Base-by-base conservation (phyloP, 345 rosid species). In the Lepidium didymum region DNA sequence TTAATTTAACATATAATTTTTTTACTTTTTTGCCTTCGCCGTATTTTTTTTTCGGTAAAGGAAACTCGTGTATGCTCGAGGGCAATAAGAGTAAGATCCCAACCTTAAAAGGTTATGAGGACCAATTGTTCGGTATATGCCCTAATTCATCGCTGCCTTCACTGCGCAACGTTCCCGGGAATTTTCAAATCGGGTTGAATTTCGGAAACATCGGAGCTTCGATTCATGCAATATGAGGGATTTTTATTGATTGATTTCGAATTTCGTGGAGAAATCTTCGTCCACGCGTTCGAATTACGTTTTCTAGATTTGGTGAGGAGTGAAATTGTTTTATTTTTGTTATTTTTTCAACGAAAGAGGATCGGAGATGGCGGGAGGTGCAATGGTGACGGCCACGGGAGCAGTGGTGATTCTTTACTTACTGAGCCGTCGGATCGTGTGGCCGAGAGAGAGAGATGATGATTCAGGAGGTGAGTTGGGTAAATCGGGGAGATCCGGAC, bases 351-450 rank as follows among this genome's bases (percentile, higher is more conserved):
- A 29, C 29, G 49, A 11, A 49, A 44, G 67, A 49, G 7, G 70
- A 45, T 62, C 23, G 8, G 33, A 11, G 62, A 94, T 94, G 99
- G 87, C 96, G 66, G 88, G 90, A 58, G 96, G 91, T 56, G 73
- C 95, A 72, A 71, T 89, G 89, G 97, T 80, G 63, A 91, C 96
- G 37, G 96, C 96, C 16, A 96, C 96, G 4, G 99, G 90, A 27
- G 92, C 83, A 60, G 84, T 91, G 78, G 69, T 94, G 54, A 71
- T 94, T 46, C 81, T 84, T 69, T 86, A 69, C 76, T 66, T 86
- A 11, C 66, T 90, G 73, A 81, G 81, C 50, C 81, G 88, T 77
- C 79, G 89, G 64, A 64, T 80, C 56, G 86, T 75, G 18, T 74
- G 79, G 78, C 61, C 62, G 34, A 72, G 73, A n/a, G 74, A 44